Base-by-base conservation (phyloP, 1,139 yeast genomes). In the Lodderomyces margitis region DNA sequence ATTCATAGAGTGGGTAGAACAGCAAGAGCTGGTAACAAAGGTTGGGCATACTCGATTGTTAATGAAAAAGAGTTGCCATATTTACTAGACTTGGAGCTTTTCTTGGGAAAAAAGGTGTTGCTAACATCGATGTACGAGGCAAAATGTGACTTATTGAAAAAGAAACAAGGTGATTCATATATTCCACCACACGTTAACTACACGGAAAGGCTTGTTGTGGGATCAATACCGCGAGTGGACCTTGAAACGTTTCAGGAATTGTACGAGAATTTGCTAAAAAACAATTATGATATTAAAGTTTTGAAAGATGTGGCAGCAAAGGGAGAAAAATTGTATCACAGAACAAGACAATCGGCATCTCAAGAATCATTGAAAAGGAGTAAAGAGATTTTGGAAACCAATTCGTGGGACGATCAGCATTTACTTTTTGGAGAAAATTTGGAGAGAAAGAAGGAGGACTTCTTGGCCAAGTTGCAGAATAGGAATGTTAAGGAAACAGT, bases 1-100 rank as follows among this genome's bases (percentile, higher is more conserved):
- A 80, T 92, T 43, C 99, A 92, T 66, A 81, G 99, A 67, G 98
- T 94, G 40, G 99, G 99, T 63, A 83, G 99, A 75, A 92, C 99
- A 36, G 99, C 98, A 11, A 85, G 99, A 75, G 98, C 98, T 9
- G 99, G 99, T 60, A 84, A 89, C 58, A 81, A 80, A 52, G 99
- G 99, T 58, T 91, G 98, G 96, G 98, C 98, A 0, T 94, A 87
- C 59, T 84, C 97, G 1, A 79, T 94, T 43, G 84, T 91, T 3
- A 77, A 83, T 46, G 96, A 89, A 51, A 75, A 78, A 46, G 99
- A 94, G 59, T 66, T 92, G 45, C 96, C 98, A 5, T 94, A 92
- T 55, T 64, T 94, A 39, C 72, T 92, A 41, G 99, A 94, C 62
- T 71, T 94, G 55, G 98, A 94, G 58, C 67, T 94, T 36, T 92